Evolutionary conservation across 1,284 basidiomycete species (phyloP), one percentile per base, ranked within the genome.

Genomic region (Ceraceosorus guamensis): DNA sequence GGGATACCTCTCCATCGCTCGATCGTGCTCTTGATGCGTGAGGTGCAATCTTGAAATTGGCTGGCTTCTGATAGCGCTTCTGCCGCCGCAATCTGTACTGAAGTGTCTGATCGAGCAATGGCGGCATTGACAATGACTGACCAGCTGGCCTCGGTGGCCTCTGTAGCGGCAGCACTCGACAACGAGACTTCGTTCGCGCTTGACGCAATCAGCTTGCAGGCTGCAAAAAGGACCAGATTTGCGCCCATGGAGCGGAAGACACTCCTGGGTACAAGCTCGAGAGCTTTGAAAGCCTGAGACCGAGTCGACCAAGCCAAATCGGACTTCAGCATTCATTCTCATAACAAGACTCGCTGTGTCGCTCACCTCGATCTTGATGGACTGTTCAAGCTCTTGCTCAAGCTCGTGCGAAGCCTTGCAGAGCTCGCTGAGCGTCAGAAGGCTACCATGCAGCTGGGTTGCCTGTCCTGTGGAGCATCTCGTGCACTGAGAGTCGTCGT

Each of bases 381-480:
- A 50, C 4, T 41, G 68, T 68, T 51, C 77, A 70, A 33, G 24
- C 24, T 24, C 24, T 24, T 24, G 24, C 24, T 3, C 24, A 24
- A 24, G 3, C 24, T 24, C 24, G 3, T 24, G 24, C 46, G 61
- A 70, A 6, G 60, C 81, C 31, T 77, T 75, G 0, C 87, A 84
- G 6, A 95, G 78, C 68, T 90, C 85, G 5, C 82, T 81, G 33
- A 96, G 78, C 1, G 84, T 84, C 11, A 87, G 79, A 5, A 96
- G 77, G n/a, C 83, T 85, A 2, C 92, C 92, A 71, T 96, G 91
- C 2, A 89, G 78, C 68, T 88, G 86, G 18, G 81, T 79, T 4
- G 80, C 69, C 72, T 96, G 91, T 18, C 85, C 77, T 0, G 85
- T 86, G 8, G 79, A 75, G 16, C 92, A 77, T 18, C 86, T 76